Evolutionary conservation across 805 yeast species (phyloP).

Genomic region (Yamadazyma sp.): DNA sequence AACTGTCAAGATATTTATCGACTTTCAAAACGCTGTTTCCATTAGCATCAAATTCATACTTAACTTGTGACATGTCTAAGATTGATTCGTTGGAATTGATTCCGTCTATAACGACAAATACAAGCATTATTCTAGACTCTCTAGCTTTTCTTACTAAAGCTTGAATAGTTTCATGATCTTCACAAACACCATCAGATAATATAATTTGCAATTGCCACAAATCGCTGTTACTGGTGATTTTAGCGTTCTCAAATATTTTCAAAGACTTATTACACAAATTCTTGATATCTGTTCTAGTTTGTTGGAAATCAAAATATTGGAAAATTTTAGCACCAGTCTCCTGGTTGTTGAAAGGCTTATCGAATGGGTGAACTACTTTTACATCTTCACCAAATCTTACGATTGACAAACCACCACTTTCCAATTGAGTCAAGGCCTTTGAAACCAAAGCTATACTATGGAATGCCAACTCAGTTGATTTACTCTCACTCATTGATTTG

Average conservation of each 20-base stretch:
- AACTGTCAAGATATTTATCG: slow-evolving; percentile 80
- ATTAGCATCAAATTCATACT: slow-evolving; percentile 61
- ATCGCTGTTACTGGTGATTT: slow-evolving; percentile 47
- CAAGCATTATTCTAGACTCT: slow-evolving; percentile 90
- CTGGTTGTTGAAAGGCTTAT: slow-evolving; percentile 68
- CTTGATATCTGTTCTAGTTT: slow-evolving; percentile 79
- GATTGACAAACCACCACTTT: slow-evolving; percentile 88
- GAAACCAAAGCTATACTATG: slow-evolving; percentile 92
- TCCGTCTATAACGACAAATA: slow-evolving; percentile 91
- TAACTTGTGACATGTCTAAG: slow-evolving; percentile 91
- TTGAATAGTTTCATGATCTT: slow-evolving; percentile 81
- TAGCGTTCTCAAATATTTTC: slow-evolving; percentile 63
- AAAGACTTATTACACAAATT: slow-evolving; percentile 71
- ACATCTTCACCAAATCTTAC: slow-evolving; percentile 87
- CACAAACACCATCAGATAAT: slow-evolving; percentile 95
- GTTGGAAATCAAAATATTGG: slow-evolving; percentile 88
- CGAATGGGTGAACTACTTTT: slow-evolving; percentile 85
- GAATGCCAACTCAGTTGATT: slow-evolving; percentile 87
- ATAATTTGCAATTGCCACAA: slow-evolving; percentile 93
- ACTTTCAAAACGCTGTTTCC: slow-evolving; percentile 77
- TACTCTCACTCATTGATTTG: slow-evolving; percentile 93
- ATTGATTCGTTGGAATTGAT: slow-evolving; percentile 81
- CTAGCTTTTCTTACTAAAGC: slow-evolving; percentile 87
- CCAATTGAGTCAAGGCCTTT: slow-evolving; percentile 89
- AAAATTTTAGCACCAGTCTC: slow-evolving; percentile 82